Percentiles rank a stretch among this genome's conserved stretches.
Evolutionary conservation across 306 rosid genomes (phyloP).

Genomic region (Notholithocarpus densiflorus): DNA sequence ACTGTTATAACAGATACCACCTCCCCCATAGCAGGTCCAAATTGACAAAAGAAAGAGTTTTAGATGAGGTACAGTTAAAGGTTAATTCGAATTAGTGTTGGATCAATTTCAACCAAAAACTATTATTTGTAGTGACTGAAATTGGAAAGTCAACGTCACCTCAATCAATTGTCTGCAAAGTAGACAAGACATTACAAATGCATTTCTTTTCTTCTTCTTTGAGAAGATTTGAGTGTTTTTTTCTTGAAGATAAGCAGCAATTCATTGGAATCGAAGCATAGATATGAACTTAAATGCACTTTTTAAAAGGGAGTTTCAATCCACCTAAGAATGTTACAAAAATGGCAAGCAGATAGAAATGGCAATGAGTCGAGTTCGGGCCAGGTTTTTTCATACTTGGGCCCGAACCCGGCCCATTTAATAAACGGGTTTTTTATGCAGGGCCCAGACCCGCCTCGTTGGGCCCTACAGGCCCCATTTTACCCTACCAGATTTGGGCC

Average conservation of each 20-base stretch:
- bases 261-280: neutral
- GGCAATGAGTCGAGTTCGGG: no score
- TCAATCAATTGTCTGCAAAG: neutral
- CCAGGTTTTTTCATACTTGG: no score
- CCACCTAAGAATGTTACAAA: neutral
- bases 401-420: no score
- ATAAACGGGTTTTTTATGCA: no score
- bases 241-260: neutral
- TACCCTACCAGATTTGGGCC: no score
- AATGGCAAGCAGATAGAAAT: neutral
- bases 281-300: neutral
- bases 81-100: neutral
- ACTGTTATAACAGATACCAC: no score
- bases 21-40: no score
- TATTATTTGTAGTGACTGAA: neutral
- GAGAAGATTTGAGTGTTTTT: neutral
- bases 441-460: no score
- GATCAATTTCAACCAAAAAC: neutral
- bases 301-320: neutral
- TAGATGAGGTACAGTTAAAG: neutral
- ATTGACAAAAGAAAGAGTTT: neutral
- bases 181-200: neutral
- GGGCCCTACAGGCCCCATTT: no score
- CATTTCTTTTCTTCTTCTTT: neutral
- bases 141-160: neutral